Evolutionary conservation across 75 land plant genomes (phyloP), one percentile per base, ranked within the genome.

Genomic region (Sequoia sempervirens): DNA sequence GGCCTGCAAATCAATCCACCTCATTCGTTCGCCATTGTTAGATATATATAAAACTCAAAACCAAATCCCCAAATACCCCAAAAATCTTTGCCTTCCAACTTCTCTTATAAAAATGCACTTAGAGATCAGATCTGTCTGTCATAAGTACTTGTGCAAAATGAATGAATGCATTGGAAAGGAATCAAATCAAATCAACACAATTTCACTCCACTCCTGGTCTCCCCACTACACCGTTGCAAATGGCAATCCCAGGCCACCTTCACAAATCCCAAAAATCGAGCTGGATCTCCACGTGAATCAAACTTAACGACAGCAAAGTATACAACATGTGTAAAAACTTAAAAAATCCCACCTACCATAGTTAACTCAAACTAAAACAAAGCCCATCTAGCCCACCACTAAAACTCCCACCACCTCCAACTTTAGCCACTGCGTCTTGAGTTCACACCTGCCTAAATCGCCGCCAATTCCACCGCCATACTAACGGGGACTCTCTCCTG

Each of bases 101-200:
- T 66, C 70, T 66, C 58, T 70, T 70, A 70, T 11, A 70, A 70
- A 30, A 70, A 70, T 26, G 66, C 73, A 70, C 73, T 9, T 61
- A 13, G 32, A 70, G 73, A 70, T 70, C 73, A 70, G 73, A 70
- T 70, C 36, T 70, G 73, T 70, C 73, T 70, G 73, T 70, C 73
- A 70, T 70, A 70, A 70, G 73, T 70, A 70, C 73, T 70, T 70
- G 73, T 70, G 32, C 36, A 30, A 32, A 28, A 61, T 61, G 66
- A 53, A 53, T 53, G 54, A 11, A 28, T 70, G 73, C 73, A 32
- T 70, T 70, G 73, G 73, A 70, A 70, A 70, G 73, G 73, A 70
- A 70, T 70, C 73, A 30, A 70, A 70, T 70, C 73, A 61, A 61
- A 61, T 61, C 66, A 61, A 61, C 66, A 23, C 66, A 17, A 56